These are phyloP conservation scores for Aristolochia californica DNA, from an alignment of 164 flowering plant genomes.

Conservation along the genomic window DNA sequence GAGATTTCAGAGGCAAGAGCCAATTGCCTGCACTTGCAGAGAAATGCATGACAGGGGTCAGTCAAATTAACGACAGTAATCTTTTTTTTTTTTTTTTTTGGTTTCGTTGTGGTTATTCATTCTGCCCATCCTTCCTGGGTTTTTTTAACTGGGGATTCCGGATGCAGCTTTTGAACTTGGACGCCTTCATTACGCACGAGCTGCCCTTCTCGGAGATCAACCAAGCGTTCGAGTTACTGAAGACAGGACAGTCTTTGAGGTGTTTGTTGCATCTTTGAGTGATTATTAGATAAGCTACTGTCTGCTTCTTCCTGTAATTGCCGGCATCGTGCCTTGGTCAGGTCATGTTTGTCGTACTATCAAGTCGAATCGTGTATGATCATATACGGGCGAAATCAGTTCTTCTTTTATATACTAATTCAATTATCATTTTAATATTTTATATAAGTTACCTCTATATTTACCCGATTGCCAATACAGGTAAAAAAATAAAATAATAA, in stretches of 20 bases:
- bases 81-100: neutral
- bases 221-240: slow-evolving; percentile 48
- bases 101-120: neutral
- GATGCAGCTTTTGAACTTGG: slow-evolving; percentile 56
- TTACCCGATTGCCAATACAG: too few species aligned
- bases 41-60: slow-evolving; percentile 52
- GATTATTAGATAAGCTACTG: too few species aligned
- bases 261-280: slow-evolving; percentile 46
- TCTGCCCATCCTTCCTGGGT: neutral
- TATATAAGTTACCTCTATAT: too few species aligned
- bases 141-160: too few species aligned
- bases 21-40: slow-evolving; percentile 49
- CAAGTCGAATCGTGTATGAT: too few species aligned
- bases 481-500: too few species aligned
- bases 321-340: too few species aligned
- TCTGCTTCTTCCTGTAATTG: too few species aligned
- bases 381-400: too few species aligned
- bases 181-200: slow-evolving; percentile 63
- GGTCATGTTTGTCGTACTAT: too few species aligned
- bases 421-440: too few species aligned
- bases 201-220: slow-evolving; percentile 56
- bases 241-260: slow-evolving; percentile 49
- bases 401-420: too few species aligned
- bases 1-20: slow-evolving; percentile 64
- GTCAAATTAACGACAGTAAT: neutral